Evolutionary conservation across 1,284 basidiomycete species (phyloP).

Genomic region (Crocinoboletus sp.): DNA sequence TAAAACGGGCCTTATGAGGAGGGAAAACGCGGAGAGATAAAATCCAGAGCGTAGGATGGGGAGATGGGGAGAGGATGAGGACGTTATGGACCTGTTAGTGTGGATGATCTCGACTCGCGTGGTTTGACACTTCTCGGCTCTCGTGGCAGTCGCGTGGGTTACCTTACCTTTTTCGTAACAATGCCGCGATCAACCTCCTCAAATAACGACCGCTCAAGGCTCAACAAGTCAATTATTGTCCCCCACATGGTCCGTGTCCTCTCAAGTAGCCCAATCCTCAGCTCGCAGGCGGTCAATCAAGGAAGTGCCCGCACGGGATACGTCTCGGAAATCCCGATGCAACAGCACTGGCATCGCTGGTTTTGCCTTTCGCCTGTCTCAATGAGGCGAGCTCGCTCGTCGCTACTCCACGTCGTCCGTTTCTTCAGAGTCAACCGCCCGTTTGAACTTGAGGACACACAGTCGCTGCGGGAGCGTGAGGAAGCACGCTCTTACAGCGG

Average conservation of each 20-base stretch:
- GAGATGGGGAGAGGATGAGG: slow-evolving; percentile 6
- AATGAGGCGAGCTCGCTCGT: neutral
- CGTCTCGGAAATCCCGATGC: neutral
- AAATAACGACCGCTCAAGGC: neutral
- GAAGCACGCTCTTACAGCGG: too few relatives aligned
- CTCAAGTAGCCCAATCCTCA: neutral
- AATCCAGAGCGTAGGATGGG: neutral
- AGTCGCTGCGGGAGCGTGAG: too few relatives aligned
- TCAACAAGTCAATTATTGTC: neutral
- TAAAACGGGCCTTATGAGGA: neutral
- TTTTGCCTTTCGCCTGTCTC: neutral
- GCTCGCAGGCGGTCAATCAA: neutral
- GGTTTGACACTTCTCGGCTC: slow-evolving; percentile 36
- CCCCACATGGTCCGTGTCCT: neutral
- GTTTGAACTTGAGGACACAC: neutral
- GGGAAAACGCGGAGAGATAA: neutral
- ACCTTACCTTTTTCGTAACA: slow-evolving; percentile 23
- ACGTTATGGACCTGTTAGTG: slow-evolving; percentile 15
- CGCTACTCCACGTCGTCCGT: too few relatives aligned
- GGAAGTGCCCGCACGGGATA: neutral
- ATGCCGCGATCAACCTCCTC: slow-evolving; percentile 8
- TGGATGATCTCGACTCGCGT: slow-evolving; percentile 35
- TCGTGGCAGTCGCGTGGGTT: slow-evolving; percentile 34
- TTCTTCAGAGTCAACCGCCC: slow-evolving; percentile 2
- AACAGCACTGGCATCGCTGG: neutral